Percentiles rank a stretch among this genome's conserved stretches.
phyloP scores from a whole-genome alignment of 768 basidiomycete genomes.

The Suillus fuscotomentosus region DNA sequence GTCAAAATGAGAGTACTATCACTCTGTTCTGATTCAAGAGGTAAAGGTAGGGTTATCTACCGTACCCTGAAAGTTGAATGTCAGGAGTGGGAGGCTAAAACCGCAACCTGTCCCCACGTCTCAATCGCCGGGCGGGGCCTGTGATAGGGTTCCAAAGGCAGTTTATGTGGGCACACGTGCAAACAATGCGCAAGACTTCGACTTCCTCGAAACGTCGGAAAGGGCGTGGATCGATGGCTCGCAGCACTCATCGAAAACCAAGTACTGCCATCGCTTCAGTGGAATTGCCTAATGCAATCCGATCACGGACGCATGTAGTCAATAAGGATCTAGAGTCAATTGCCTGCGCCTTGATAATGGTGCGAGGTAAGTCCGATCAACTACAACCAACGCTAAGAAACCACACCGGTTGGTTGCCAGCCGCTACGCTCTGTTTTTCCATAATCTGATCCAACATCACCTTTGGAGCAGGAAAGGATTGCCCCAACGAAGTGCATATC shows the following conservation, averaged over 20 bases:
- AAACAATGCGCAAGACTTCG: constrained; percentile 1
- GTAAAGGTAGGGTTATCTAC: no score
- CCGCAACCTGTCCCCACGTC: neutral
- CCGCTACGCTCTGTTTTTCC: neutral
- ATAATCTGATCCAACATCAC: neutral
- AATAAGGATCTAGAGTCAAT: neutral
- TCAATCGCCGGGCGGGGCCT: neutral
- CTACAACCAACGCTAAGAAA: neutral
- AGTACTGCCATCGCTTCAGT: neutral
- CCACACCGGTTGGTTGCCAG: neutral
- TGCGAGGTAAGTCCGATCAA: neutral
- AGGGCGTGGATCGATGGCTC: neutral
- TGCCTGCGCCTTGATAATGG: neutral
- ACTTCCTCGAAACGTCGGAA: constrained; percentile 1
- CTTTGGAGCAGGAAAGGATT: neutral
- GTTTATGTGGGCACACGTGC: neutral
- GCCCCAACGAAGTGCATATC: neutral
- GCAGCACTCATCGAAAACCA: neutral
- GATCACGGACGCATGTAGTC: neutral
- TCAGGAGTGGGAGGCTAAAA: neutral
- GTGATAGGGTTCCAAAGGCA: neutral
- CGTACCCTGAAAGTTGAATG: neutral
- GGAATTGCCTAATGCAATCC: neutral
- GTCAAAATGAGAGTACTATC: neutral
- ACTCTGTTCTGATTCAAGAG: neutral